A percentile compares a stretch with the other conserved stretches of the same genome.
These are phyloP conservation scores for Blastobotrys malaysiensis DNA, from an alignment of 1,139 yeast species.

Conservation along the genomic window DNA sequence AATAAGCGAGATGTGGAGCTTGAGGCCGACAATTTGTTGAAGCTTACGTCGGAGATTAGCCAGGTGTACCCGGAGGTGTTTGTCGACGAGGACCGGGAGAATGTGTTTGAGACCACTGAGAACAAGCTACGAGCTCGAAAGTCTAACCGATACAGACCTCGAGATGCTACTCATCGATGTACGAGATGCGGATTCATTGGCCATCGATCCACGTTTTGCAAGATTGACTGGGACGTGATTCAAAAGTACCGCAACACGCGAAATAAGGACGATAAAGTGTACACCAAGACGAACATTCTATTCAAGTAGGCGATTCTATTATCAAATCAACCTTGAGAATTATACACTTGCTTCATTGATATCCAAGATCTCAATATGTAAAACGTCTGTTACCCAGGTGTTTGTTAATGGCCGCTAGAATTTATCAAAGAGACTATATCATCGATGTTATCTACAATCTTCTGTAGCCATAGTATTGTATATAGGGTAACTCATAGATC, in stretches of 20 bases:
- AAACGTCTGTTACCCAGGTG: too few species aligned
- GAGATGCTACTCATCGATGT: slow-evolving; percentile 13
- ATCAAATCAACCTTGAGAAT: too few species aligned
- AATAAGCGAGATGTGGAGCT: slow-evolving; percentile 9
- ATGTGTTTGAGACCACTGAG: slow-evolving; percentile 11
- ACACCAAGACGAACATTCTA: slow-evolving; percentile 6
- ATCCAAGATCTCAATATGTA: too few species aligned
- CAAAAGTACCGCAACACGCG: slow-evolving; percentile 11
- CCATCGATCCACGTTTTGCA: slow-evolving; percentile 11
- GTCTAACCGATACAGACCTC: slow-evolving; percentile 10
- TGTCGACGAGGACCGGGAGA: slow-evolving; percentile 11
- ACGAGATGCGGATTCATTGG: slow-evolving; percentile 14
- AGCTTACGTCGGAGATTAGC: slow-evolving; percentile 8
- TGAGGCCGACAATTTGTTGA: slow-evolving; percentile 10
- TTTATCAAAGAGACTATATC: too few species aligned
- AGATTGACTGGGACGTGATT: slow-evolving; percentile 11
- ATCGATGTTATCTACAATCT: too few species aligned
- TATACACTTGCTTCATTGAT: too few species aligned
- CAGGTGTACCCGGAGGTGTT: slow-evolving; percentile 11
- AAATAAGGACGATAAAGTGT: slow-evolving; percentile 8
- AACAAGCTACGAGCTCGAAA: slow-evolving; percentile 9
- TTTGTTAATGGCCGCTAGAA: too few species aligned
- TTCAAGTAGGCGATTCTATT: background rate
- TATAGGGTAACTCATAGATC: too few species aligned
- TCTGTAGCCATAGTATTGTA: too few species aligned